These are phyloP conservation scores for Akanthomyces muscarius DNA, from an alignment of 2,329 filamentous ascomycete genomes.

Conservation along the genomic window DNA sequence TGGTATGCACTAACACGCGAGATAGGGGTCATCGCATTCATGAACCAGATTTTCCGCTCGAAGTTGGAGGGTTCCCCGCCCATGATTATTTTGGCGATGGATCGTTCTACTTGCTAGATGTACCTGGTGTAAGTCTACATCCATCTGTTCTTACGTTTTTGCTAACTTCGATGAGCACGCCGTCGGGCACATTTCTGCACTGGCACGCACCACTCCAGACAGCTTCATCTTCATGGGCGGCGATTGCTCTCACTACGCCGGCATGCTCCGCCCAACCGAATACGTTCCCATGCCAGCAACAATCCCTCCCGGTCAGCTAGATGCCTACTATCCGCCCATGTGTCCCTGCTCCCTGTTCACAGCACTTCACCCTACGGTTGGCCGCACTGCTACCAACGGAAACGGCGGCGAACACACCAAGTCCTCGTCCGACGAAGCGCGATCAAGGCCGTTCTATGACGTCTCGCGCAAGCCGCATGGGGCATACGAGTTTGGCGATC, in stretches of 20 bases:
- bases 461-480: neutral
- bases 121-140: conserved; percentile 27
- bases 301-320: conserved; percentile 21
- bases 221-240: conserved; percentile 41
- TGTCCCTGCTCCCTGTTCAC: conserved; percentile 13
- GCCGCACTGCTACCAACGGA: neutral
- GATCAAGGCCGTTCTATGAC: conserved; percentile 11
- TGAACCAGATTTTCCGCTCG: conserved; percentile 28
- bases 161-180: conserved; percentile 26
- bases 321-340: neutral
- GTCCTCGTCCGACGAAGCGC: neutral
- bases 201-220: conserved; percentile 36
- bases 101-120: conserved; percentile 39
- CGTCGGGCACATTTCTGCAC: conserved; percentile 38
- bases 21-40: conserved; percentile 25
- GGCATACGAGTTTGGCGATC: neutral
- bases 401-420: neutral
- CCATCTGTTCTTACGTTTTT: neutral
- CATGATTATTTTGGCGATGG: conserved; percentile 42
- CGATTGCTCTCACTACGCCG: conserved; percentile 39
- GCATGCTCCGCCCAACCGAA: conserved; percentile 33
- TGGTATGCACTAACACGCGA: neutral
- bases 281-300: conserved; percentile 31
- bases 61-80: conserved; percentile 35
- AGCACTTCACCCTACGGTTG: neutral